Evolutionary conservation across 164 flowering plant genomes (phyloP), one percentile per base, ranked within the genome.

Genomic region (Aristolochia fimbriata): DNA sequence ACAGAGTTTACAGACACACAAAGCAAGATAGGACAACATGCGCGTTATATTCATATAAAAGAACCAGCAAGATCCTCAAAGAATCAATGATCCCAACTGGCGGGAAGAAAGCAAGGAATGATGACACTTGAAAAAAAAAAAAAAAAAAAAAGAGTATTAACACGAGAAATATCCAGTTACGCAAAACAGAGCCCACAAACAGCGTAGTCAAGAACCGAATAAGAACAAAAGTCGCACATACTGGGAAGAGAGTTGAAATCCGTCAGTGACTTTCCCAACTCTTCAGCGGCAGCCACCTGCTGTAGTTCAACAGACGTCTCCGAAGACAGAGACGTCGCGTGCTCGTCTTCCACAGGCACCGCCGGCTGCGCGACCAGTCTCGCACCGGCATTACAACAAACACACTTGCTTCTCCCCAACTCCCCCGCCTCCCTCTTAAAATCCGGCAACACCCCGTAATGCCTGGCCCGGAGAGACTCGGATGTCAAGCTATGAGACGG

Each of bases 211-310:
- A 49, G 52, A 49, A 49, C 52, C 52, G 22, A 49, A 17, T 15
- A 17, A 17, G n/a, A 45, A 15, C 19, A 14, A 41, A 23, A 43
- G 22, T 23, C 21, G 16, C n/a, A 71, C 83, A 53, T 73, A 79
- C 83, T 79, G 54, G 80, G 80, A 19, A 77, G 66, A 43, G 73
- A 67, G 56, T 22, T 66, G 56, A 70, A 56, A 66, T 70, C 78
- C 72, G 66, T 77, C 22, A 53, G 63, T 52, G 67, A 56, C 51
- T 58, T 62, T 63, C 37, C 60, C 23, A 68, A 49, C 6, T 30
- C 67, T 3, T 45, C 41, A 51, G 61, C 50, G 59, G 51, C 69
- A 22, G 59, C 57, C 30, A 61, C 23, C 31, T 23, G 57, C 61
- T 65, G 65, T 55, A 64, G 24, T 24, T 69, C 65, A 16, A 54